Evolutionary conservation across 2,329 filamentous ascomycete species (phyloP), one percentile per base, ranked within the genome.

Genomic region (Colletotrichum sp.): DNA sequence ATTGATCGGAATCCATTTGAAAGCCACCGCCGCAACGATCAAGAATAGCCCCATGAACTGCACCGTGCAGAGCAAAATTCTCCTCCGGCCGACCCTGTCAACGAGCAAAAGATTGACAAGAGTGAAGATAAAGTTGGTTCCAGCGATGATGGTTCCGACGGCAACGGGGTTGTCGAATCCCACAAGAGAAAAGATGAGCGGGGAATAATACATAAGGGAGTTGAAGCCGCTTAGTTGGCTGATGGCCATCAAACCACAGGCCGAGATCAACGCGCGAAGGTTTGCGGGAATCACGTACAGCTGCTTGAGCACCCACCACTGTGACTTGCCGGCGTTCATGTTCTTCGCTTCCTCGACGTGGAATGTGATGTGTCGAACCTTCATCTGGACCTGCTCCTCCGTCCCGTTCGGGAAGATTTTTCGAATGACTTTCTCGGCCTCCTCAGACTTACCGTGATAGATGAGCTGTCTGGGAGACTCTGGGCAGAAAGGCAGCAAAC

Each of bases 171-270:
- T 88, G 22, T 83, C 80, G 79, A 90, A 90, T 1, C 88, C 88
- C 30, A 89, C 88, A 5, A 90, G 84, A 2, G 83, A 80, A 77
- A 90, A 90, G 1, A 90, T 80, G 0, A 86, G 86, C 0, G 88
- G 88, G 0, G 86, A 87, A 80, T 90, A 90, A 80, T 90, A 89
- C 75, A 85, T 83, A 48, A 90, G 82, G 2, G 89, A 88, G 75
- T 90, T 91, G 80, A 91, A 89, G 0, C 88, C 89, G 8, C 86
- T 84, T 57, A 90, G 88, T 81, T 90, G 89, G 16, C 84, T 86
- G 57, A 89, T 86, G 22, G 87, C 88, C 87, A 90, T 90, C n/a
- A 89, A 79, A n/a, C 86, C 85, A 71, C 88, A 90, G 4, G 86
- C 88, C 57, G 84, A 81, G 52, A 88, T 79, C 16, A 89, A 81